Percentiles rank a stretch among this genome's conserved stretches.
phyloP scores from a whole-genome alignment of 306 rosid genomes.

The Glycyrrhiza uralensis region DNA sequence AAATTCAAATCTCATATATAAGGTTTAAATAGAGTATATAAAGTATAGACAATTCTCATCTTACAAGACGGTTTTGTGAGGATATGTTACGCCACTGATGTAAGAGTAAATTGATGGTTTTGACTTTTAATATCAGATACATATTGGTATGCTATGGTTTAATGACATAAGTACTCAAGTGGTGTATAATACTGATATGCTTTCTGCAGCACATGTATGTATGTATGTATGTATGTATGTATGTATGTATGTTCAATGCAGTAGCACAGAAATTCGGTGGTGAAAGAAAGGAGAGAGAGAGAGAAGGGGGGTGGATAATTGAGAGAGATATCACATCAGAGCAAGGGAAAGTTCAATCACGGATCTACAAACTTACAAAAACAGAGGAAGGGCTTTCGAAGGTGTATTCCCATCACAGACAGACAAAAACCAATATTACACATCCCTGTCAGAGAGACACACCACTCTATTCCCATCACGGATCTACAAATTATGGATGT shows the following conservation, averaged over 20 bases:
- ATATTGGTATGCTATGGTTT: not conserved
- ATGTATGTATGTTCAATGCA: no score
- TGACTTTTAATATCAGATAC: no score
- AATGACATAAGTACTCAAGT: not conserved
- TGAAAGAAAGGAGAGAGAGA: constrained; percentile 7
- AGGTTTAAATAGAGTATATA: no score
- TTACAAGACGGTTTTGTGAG: no score
- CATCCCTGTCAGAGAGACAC: constrained; percentile 29
- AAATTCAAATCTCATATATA: no score
- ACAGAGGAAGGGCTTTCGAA: not conserved
- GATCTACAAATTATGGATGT: no score
- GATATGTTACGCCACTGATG: no score
- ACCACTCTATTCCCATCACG: no score
- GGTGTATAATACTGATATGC: not conserved
- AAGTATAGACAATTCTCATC: no score
- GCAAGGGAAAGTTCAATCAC: constrained; percentile 47
- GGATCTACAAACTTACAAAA: constrained; percentile 53
- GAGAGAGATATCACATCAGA: constrained; percentile 37
- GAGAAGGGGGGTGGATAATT: not conserved
- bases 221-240: no score
- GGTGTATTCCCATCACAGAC: constrained; percentile 22
- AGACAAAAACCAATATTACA: constrained; percentile 8
- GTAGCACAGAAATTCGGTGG: constrained; percentile 15
- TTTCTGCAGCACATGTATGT: constrained; percentile 3
- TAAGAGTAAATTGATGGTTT: no score